These are phyloP conservation scores for Fusarium temperatum DNA, from an alignment of 2,329 filamentous ascomycete species.

Conservation along the genomic window DNA sequence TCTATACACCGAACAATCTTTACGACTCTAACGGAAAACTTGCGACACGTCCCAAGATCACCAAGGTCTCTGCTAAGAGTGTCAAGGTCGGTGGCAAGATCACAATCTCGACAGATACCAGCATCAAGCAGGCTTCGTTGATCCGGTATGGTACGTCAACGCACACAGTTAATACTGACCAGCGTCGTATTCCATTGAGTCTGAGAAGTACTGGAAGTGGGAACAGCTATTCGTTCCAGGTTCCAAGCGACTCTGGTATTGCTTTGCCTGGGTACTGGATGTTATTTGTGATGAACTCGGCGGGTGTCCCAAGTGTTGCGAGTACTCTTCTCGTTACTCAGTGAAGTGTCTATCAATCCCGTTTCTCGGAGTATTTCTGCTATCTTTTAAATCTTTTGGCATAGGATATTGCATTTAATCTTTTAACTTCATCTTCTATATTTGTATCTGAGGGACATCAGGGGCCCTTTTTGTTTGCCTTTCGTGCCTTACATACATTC, in stretches of 20 bases:
- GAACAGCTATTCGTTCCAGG: slow-evolving; percentile 5
- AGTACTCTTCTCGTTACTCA: background rate
- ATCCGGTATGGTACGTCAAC: slow-evolving; percentile 29
- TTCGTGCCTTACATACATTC: no score
- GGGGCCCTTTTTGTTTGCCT: accelerated
- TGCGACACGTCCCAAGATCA: slow-evolving; percentile 8
- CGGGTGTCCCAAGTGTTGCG: slow-evolving; percentile 27
- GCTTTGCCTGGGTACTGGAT: slow-evolving; percentile 32
- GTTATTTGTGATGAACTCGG: slow-evolving; percentile 26
- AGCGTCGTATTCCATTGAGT: slow-evolving; percentile 24
- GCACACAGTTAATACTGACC: slow-evolving; percentile 33
- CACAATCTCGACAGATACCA: background rate
- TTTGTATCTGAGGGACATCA: accelerated
- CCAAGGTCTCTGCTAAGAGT: background rate
- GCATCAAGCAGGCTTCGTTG: slow-evolving; percentile 2
- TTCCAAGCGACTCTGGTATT: slow-evolving; percentile 25
- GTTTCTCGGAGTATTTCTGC: background rate
- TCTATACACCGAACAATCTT: slow-evolving; percentile 25
- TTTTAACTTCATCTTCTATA: background rate
- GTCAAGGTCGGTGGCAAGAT: slow-evolving; percentile 4
- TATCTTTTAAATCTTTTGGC: background rate
- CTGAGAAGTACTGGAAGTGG: background rate
- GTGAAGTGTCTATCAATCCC: background rate
- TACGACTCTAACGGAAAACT: background rate
- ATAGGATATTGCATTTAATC: no score